Base-by-base conservation (phyloP, 2,329 filamentous ascomycete genomes). In the Fusarium aywerte region DNA sequence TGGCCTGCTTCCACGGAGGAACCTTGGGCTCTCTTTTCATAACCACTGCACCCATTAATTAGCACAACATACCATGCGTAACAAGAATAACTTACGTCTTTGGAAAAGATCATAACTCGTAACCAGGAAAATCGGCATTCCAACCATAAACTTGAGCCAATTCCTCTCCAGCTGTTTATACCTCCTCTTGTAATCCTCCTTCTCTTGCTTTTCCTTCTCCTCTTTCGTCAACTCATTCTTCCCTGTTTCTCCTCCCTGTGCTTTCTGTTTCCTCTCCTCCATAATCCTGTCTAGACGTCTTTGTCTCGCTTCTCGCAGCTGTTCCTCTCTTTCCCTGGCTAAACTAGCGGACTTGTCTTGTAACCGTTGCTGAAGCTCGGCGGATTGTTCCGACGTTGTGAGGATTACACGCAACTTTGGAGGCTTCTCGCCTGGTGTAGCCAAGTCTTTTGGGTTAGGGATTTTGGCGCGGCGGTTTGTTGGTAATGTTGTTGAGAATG, bases 81-180 rank as follows among this genome's bases (percentile, higher is more conserved):
- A 11, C 8, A 4, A 1, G 4, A 15, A 9, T 8, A 33, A 80
- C 82, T 77, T 58, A 84, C 83, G 70, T 74, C 82, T 76, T 43
- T 86, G 80, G 73, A 83, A 87, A 4, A 88, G 72, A 50, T 80
- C 81, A 63, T 85, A 87, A 21, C 85, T 86, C 25, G 83, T 85
- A 48, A 88, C 84, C 15, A 87, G 62, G 6, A 87, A 69, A 31
- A 88, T 81, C 3, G 85, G 85, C 75, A 86, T 68, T 23, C 83
- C 84, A 54, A 87, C 80, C 67, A 88, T 83, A 9, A 80, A 62
- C 21, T 77, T 75, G 4, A 79, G 75, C 78, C 83, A 86, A 68
- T 79, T 82, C 58, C 82, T 73, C 54, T 80, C 78, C 29, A 81
- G 80, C 35, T 71, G 68, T 53, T 82, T 80, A 71, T 83, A 85